Evolutionary conservation across 2,329 filamentous ascomycete species (phyloP), one percentile per base, ranked within the genome.

Genomic region (Hypoxylon sp.): DNA sequence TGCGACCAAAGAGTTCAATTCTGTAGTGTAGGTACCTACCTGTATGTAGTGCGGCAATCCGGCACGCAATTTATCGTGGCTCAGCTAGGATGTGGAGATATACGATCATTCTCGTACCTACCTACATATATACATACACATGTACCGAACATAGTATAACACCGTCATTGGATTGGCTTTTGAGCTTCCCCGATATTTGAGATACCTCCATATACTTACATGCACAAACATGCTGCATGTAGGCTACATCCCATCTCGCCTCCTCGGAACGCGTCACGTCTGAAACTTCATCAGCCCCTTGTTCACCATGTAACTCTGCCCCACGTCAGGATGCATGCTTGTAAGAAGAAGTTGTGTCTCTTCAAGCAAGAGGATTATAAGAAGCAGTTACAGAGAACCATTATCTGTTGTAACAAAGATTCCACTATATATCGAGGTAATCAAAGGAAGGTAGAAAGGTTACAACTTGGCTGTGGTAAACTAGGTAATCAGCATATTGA

Each of bases 1-100:
- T 16, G 48, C 36, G 49, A 36, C 26, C 26, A 45, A 49, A 42
- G 33, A 40, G 28, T 11, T 11, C 28, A 11, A 30, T n/a, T n/a
- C n/a, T n/a, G n/a, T n/a, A 30, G 28, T 30, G 28, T 30, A 44
- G 12, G 40, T 33, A 38, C 26, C 12, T 24, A 53, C 4, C 5
- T 32, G 28, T 32, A 40, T 32, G 16, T 40, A 46, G 45, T 53
- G 59, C 62, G 65, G 65, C 65, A 62, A 68, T 54, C 26, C 62
- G 65, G 65, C 62, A 68, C 65, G 65, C 55, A 65, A 60, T 52
- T 60, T 22, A 42, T 28, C 5, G 65, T 68, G 65, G 65, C 65
- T 68, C 51, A 68, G 65, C 61, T 28, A 22, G 30, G 22, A 48
- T 32, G 7, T 7, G 45, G n/a, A n/a, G n/a, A n/a, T 49, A 52